Percentiles rank a stretch among this genome's conserved stretches.
Conservation (phyloP, 345 rosid genomes). For the Rhodamnia rubescens region DNA sequence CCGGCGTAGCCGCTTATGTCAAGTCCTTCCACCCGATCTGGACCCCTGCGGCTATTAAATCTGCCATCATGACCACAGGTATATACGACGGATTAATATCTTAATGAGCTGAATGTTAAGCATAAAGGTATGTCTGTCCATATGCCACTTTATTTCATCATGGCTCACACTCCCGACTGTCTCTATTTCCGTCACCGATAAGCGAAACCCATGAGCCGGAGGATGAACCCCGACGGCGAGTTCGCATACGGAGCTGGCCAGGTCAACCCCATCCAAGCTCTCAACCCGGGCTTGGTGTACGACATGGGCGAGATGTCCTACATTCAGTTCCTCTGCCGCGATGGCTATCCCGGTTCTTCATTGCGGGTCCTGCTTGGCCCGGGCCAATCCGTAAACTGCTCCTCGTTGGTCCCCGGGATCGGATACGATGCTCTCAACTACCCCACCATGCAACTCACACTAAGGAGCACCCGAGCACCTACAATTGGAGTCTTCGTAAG, state of each 20-base stretch:
- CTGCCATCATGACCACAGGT: constrained; percentile 91
- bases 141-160: neutral
- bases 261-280: constrained; percentile 49
- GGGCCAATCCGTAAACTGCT: constrained; percentile 42
- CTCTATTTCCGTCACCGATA: neutral
- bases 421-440: constrained; percentile 78
- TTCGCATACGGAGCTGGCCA: constrained; percentile 85
- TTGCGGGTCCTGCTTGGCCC: constrained; percentile 38
- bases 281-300: constrained; percentile 61
- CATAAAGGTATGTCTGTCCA: neutral
- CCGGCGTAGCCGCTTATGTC: constrained; percentile 85
- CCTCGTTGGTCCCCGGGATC: constrained; percentile 52
- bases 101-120: too few relatives aligned
- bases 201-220: constrained; percentile 66
- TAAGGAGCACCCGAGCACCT: constrained; percentile 6
- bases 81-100: neutral
- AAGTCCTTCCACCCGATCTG: constrained; percentile 87
- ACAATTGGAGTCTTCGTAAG: constrained; percentile 40
- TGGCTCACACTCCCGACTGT: neutral
- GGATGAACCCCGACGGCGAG: constrained; percentile 47
- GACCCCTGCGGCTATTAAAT: constrained; percentile 75
- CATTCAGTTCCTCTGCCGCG: constrained; percentile 69
- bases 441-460: constrained; percentile 67
- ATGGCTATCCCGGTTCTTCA: constrained; percentile 58
- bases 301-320: constrained; percentile 67